Evolutionary conservation across 2,329 filamentous ascomycete genomes (phyloP).

Genomic region (Thielaviopsis cerberus): DNA sequence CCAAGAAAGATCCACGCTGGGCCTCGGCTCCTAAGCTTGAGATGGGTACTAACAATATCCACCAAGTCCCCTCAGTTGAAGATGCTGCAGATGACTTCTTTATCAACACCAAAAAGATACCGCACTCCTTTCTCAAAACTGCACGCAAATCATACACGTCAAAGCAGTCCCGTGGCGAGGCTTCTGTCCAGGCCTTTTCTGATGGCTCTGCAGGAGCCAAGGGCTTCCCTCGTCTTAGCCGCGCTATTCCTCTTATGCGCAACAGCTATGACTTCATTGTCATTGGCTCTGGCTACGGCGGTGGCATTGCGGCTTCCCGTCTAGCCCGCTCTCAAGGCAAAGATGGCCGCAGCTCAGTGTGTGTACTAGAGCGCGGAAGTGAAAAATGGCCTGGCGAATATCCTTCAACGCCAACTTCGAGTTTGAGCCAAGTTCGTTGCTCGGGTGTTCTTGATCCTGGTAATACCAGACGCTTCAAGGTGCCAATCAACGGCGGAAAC

Average conservation of each 20-base stretch:
- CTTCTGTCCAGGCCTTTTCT: slow-evolving; percentile 8
- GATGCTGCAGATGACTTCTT: slow-evolving; percentile 4
- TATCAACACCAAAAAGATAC: slow-evolving; percentile 4
- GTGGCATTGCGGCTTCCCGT: slow-evolving; percentile 44
- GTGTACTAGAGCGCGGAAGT: slow-evolving; percentile 43
- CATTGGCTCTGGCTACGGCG: slow-evolving; percentile 52
- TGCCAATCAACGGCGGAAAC: slow-evolving; percentile 29
- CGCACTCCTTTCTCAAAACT: slow-evolving; percentile 1
- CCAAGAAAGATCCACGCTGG: slow-evolving; percentile 1
- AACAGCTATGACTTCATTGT: slow-evolving; percentile 45
- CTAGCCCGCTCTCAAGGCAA: slow-evolving; percentile 32
- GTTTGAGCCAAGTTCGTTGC: slow-evolving; percentile 33
- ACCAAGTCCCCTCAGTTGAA: not conserved
- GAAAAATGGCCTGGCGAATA: slow-evolving; percentile 52
- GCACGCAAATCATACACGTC: slow-evolving; percentile 7
- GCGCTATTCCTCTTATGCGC: slow-evolving; percentile 37
- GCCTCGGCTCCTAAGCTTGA: not conserved
- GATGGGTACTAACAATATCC: not conserved
- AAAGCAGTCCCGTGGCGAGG: slow-evolving; percentile 9
- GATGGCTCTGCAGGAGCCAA: slow-evolving; percentile 6
- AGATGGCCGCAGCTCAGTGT: slow-evolving; percentile 31
- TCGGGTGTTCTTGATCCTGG: slow-evolving; percentile 33
- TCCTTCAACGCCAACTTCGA: slow-evolving; percentile 28
- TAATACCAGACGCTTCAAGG: slow-evolving; percentile 19
- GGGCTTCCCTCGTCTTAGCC: slow-evolving; percentile 27